Conservation (phyloP, 164 flowering plant genomes). For the Stephania japonica region DNA sequence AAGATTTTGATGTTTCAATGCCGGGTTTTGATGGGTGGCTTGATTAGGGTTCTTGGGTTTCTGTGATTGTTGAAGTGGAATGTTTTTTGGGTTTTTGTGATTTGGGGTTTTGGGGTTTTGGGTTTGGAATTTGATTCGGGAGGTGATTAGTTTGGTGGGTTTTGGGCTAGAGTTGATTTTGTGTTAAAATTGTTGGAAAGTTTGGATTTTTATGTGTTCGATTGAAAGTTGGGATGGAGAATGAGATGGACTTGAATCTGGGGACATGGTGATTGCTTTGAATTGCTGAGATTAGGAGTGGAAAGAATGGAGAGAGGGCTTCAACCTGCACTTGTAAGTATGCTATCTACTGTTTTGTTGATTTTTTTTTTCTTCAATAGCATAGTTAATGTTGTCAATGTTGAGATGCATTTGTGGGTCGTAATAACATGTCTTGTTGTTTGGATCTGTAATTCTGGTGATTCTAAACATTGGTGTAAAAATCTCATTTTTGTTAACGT, state of each 20-base stretch:
- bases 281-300: slow-evolving; percentile 15
- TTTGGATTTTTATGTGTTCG: background rate
- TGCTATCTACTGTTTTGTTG: background rate
- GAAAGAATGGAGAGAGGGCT: slow-evolving; percentile 55
- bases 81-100: background rate
- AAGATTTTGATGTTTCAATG: background rate
- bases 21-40: background rate
- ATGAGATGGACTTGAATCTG: background rate
- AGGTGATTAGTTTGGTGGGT: background rate
- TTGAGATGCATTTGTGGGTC: background rate
- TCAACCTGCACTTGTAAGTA: slow-evolving; percentile 72
- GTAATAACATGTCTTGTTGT: background rate
- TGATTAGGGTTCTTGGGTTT: background rate
- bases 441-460: background rate
- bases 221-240: background rate
- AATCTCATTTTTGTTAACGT: background rate
- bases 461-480: background rate
- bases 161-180: background rate
- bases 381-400: background rate
- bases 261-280: slow-evolving; percentile 14
- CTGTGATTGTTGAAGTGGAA: background rate
- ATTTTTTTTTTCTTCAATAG: background rate
- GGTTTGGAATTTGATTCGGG: background rate
- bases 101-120: background rate
- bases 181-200: background rate